Conservation (phyloP, 495 filamentous ascomycete genomes). For the Talaromyces trachyspermus region DNA sequence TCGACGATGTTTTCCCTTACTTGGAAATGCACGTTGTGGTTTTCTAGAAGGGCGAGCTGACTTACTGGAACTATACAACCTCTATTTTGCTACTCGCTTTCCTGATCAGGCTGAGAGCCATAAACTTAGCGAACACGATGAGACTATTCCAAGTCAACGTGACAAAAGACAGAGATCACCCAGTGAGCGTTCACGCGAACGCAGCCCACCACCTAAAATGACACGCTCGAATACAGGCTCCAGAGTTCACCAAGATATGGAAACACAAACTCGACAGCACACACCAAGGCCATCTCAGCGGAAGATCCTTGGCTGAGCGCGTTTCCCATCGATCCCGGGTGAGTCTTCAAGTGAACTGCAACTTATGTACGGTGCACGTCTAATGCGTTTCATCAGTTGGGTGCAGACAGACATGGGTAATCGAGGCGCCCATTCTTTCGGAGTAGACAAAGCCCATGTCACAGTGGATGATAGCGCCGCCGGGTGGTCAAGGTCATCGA, state of each 20-base stretch:
- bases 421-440: constrained; percentile 24
- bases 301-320: constrained; percentile 31
- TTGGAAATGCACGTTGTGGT: neutral
- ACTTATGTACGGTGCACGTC: constrained; percentile 1
- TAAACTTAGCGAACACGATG: neutral
- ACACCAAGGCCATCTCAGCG: constrained; percentile 23
- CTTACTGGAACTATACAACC: neutral
- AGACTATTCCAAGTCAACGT: neutral
- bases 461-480: constrained; percentile 25
- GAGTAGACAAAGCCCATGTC: constrained; percentile 25
- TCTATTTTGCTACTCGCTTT: neutral
- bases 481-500: constrained; percentile 30
- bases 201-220: neutral
- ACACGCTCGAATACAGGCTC: neutral
- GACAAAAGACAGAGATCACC: neutral
- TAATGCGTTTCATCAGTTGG: constrained; percentile 29
- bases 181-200: neutral
- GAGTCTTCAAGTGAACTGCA: too few species aligned
- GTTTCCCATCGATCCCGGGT: constrained; percentile 25
- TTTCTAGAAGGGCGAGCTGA: neutral
- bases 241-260: neutral
- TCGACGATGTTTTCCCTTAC: neutral
- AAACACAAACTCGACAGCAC: neutral
- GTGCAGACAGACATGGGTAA: constrained; percentile 42
- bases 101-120: neutral